Evolutionary conservation across 2,329 filamentous ascomycete genomes (phyloP).

Genomic region (Colletotrichum orbiculare): DNA sequence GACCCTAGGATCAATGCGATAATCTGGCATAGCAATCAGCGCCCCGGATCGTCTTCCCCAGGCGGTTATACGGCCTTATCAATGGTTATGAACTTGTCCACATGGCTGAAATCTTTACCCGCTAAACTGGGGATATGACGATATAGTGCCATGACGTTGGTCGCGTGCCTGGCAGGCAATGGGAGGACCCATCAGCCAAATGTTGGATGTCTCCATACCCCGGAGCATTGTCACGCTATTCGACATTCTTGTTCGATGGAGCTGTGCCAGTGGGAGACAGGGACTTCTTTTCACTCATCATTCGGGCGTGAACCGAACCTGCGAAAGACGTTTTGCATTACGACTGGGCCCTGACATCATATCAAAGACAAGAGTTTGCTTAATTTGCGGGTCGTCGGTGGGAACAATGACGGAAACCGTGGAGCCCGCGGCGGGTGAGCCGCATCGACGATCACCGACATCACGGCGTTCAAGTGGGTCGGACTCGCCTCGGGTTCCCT

Average conservation of each 20-base stretch:
- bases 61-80: slow-evolving; percentile 1
- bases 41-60: neutral
- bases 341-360: slow-evolving; percentile 32
- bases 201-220: too few relatives aligned
- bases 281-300: neutral
- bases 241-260: neutral
- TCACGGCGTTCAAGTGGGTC: slow-evolving; percentile 1
- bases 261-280: neutral
- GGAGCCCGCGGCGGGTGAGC: slow-evolving; percentile 18
- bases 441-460: slow-evolving; percentile 18
- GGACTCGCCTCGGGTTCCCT: slow-evolving; percentile 4
- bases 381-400: slow-evolving; percentile 28
- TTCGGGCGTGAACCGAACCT: neutral
- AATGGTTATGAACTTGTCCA: neutral
- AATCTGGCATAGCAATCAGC: neutral
- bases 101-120: neutral
- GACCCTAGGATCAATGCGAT: neutral
- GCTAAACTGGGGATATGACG: slow-evolving; percentile 28
- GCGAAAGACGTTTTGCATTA: neutral
- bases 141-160: slow-evolving; percentile 11
- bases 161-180: neutral
- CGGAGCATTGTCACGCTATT: slow-evolving; percentile 1
- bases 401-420: slow-evolving; percentile 33
- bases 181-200: neutral
- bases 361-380: neutral